These are phyloP conservation scores for Colletotrichum destructivum DNA, from an alignment of 2,329 filamentous ascomycete species.

Conservation along the genomic window DNA sequence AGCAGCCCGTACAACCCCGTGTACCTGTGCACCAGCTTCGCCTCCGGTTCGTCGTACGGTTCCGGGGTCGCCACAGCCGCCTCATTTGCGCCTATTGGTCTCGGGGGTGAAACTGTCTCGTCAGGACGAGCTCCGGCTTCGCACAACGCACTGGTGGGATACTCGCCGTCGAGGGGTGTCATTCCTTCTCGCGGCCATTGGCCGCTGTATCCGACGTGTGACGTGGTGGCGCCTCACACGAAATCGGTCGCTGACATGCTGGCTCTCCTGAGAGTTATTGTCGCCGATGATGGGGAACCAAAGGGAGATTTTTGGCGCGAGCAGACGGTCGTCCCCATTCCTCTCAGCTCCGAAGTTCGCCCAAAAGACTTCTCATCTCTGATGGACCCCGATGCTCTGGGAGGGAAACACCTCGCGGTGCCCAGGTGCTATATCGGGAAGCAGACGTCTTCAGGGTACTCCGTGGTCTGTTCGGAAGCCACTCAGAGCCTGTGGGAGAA, in stretches of 20 bases:
- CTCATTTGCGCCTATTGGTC: constrained; percentile 64
- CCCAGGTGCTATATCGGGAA: constrained; percentile 67
- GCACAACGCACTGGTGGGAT: constrained; percentile 67
- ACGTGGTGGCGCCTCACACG: constrained; percentile 66
- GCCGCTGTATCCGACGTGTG: constrained; percentile 68
- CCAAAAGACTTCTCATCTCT: constrained; percentile 54
- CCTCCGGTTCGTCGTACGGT: constrained; percentile 69
- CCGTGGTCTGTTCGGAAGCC: constrained; percentile 17
- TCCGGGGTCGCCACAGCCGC: constrained; percentile 63
- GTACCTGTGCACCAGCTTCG: constrained; percentile 66
- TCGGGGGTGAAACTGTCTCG: constrained; percentile 68
- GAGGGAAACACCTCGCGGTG: constrained; percentile 63
- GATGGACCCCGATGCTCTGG: constrained; percentile 50
- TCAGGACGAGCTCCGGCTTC: constrained; percentile 67
- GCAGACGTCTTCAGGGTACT: constrained; percentile 35
- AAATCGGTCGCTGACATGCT: constrained; percentile 59
- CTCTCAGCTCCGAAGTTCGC: constrained; percentile 49
- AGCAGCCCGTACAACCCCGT: constrained; percentile 67
- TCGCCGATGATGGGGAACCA: constrained; percentile 55
- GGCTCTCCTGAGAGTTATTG: constrained; percentile 63
- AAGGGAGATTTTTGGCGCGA: constrained; percentile 67
- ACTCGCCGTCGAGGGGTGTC: constrained; percentile 65
- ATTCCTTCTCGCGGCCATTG: constrained; percentile 65
- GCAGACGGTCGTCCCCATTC: constrained; percentile 62
- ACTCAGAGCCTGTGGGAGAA: constrained; percentile 49